Base-by-base conservation (phyloP, 1,139 yeast genomes). In the Sugiyamaella grinbergsii region DNA sequence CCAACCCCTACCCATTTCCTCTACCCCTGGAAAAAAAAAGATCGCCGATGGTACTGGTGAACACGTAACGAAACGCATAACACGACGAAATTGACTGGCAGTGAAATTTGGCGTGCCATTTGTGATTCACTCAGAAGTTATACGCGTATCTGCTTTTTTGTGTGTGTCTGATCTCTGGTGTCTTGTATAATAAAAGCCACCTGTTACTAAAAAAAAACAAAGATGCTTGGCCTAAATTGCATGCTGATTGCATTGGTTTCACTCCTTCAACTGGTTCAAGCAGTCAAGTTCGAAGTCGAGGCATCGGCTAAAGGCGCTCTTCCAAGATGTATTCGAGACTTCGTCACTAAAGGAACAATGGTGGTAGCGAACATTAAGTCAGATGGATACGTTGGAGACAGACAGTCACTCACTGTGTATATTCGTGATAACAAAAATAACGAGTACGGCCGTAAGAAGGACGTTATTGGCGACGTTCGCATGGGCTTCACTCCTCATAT, bases 271-370 rank as follows among this genome's bases (percentile, higher is more conserved):
- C 20, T 34, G 16, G 69, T 54, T 23, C 44, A 58, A n/a, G 73
- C 70, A 2, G 62, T 69, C 39, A 63, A 62, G 51, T 69, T 69
- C 55, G 54, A 61, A 22, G 66, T 69, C 22, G 68, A 66, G 19
- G 71, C 73, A 16, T 38, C 56, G 22, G 60, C 65, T 13, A 55
- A 55, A 34, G 65, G 65, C 42, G 58, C 62, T 10, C 45, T 55
- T 22, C 83, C 83, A 28, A 73, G 79, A 54, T 91, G 98, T 75
- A 80, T 91, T 58, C 85, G 98, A 67, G 97, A 91, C 68, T 91
- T 91, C 66, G 95, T 88, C 48, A 75, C 79, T 49, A 85, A 82
- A 61, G 90, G 87, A 52, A 93, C 89, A 65, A 71, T 90, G 62
- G 97, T 91, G 28, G 96, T 60, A 8, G 60, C 89, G 53, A 85